phyloP scores from a whole-genome alignment of 805 yeast species.

The Schizosaccharomyces lindneri region DNA sequence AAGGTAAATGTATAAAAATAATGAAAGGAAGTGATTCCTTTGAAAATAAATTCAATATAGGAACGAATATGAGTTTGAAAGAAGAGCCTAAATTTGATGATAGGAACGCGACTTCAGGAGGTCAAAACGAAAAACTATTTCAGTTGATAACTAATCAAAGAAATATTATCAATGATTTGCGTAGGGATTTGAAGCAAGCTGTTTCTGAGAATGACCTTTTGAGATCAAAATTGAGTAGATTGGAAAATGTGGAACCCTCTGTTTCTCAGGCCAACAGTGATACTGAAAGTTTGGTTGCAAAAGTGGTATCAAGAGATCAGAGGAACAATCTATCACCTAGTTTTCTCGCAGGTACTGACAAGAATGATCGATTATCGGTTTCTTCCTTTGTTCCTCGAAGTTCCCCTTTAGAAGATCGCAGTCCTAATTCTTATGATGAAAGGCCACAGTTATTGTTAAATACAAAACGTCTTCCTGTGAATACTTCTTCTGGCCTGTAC shows the following conservation, averaged over 20 bases:
- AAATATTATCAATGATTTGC: background rate
- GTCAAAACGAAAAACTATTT: background rate
- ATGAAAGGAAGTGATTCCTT: background rate
- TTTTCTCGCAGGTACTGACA: no score
- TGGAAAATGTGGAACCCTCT: background rate
- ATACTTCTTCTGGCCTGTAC: no score
- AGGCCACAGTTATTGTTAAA: background rate
- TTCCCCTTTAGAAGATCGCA: no score
- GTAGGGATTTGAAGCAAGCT: background rate
- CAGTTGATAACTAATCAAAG: background rate
- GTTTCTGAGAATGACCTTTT: background rate
- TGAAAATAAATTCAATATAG: background rate
- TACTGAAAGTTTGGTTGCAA: no score
- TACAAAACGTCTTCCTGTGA: background rate
- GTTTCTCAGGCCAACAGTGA: no score
- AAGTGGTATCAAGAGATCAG: no score
- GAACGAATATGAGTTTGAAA: background rate
- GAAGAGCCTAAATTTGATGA: background rate
- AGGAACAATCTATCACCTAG: no score
- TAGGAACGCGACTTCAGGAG: background rate
- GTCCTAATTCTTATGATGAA: no score
- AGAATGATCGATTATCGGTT: no score
- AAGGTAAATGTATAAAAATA: background rate
- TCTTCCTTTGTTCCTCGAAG: no score
- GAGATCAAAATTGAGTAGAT: background rate